Evolutionary conservation across 768 basidiomycete genomes (phyloP).

Genomic region (Auricularia sp.): DNA sequence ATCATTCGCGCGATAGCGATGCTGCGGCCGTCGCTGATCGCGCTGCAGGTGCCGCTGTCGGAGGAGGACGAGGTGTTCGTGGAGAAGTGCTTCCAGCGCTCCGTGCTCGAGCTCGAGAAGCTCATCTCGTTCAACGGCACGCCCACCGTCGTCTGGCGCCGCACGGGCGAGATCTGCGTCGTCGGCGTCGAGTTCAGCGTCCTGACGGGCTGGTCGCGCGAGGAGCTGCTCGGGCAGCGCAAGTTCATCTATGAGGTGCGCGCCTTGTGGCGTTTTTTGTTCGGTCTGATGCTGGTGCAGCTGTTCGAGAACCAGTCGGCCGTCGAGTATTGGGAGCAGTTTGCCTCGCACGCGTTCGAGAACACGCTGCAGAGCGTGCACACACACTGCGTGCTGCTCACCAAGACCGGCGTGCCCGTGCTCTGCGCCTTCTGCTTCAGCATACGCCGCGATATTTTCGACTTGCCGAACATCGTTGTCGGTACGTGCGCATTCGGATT

Average conservation of each 20-base stretch:
- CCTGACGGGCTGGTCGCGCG: conserved; percentile 82
- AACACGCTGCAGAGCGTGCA: conserved; percentile 94
- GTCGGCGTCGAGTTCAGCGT: conserved; percentile 95
- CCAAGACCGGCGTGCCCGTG: conserved; percentile 73
- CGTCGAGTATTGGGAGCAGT: conserved; percentile 95
- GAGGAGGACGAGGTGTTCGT: conserved; percentile 95
- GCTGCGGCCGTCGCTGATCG: conserved; percentile 93
- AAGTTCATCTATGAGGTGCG: conserved; percentile 40
- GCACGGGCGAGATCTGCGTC: conserved; percentile 95
- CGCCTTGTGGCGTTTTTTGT: too few species aligned
- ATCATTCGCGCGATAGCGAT: conserved; percentile 91
- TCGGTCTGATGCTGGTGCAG: conserved; percentile 29
- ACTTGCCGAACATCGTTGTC: conserved; percentile 80
- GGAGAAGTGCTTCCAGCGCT: conserved; percentile 90
- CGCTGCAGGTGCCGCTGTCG: conserved; percentile 93
- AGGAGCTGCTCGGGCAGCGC: conserved; percentile 52
- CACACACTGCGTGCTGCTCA: conserved; percentile 81
- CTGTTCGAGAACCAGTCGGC: conserved; percentile 92
- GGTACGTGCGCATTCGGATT: conserved; percentile 35
- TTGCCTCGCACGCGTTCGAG: conserved; percentile 94
- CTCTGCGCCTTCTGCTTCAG: conserved; percentile 94
- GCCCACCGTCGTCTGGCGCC: conserved; percentile 93
- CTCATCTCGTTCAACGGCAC: conserved; percentile 95
- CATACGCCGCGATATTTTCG: conserved; percentile 85
- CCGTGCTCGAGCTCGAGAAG: conserved; percentile 89